Evolutionary conservation across 805 yeast genomes (phyloP), one percentile per base, ranked within the genome.

Genomic region (Diddensiella santjacobensis): DNA sequence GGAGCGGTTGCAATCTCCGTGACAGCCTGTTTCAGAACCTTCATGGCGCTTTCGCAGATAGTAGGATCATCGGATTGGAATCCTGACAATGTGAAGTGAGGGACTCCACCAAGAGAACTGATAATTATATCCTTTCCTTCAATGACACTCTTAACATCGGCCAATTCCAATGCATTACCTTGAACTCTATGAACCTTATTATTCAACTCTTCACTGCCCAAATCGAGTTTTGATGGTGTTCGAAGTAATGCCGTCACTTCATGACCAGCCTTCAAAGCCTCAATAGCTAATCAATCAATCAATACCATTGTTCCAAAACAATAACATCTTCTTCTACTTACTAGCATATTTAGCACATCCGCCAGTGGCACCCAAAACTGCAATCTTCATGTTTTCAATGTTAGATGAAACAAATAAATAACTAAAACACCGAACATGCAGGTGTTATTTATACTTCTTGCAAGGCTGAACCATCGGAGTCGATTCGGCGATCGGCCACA

Each of bases 331-430:
- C 13, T 26, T 8, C 38, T n/a, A 35, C 38, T 35, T n/a, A 35
- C 38, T 17, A 11, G 48, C 43, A 11, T 30, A 19, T 22, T 23
- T 37, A 3, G 36, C 42, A 13, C 30, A 24, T 3, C 44, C 44
- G 15, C 48, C 44, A 5, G 48, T 39, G n/a, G 44, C 44, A 15
- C 48, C 48, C 4, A 45, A 17, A 5, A 45, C 31, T 40, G 39
- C 42, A 11, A 45, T 18, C 31, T 45, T 44, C 36, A 43, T 42
- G 31, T 10, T 26, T n/a, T n/a, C n/a, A n/a, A n/a, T n/a, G n/a
- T n/a, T n/a, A n/a, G n/a, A n/a, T n/a, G n/a, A n/a, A n/a, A n/a
- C n/a, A n/a, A n/a, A n/a, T n/a, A n/a, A n/a, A n/a, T n/a, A n/a
- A n/a, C n/a, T n/a, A n/a, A n/a, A n/a, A n/a, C n/a, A n/a, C n/a